Percentiles rank a stretch among this genome's conserved stretches.
These are phyloP conservation scores for Colletotrichum godetiae DNA, from an alignment of 2,329 filamentous ascomycete species.

Conservation along the genomic window DNA sequence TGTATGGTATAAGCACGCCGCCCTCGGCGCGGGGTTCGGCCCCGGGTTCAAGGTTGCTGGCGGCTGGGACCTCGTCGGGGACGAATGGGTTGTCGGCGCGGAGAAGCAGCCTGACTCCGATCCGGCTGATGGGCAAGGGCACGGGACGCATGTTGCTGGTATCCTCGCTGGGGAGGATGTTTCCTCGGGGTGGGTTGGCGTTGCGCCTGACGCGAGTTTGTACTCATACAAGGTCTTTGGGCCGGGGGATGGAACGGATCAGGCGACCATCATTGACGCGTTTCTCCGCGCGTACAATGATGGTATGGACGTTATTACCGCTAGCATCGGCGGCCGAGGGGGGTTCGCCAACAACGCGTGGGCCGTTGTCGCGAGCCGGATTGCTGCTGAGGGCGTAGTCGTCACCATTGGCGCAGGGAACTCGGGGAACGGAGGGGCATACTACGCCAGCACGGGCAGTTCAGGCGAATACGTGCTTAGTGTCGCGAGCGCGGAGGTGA, in stretches of 20 bases:
- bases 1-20: constrained; percentile 34
- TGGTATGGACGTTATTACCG: constrained; percentile 45
- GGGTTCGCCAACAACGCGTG: constrained; percentile 48
- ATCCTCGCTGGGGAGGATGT: constrained; percentile 43
- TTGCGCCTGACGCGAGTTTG: constrained; percentile 40
- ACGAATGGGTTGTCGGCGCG: constrained; percentile 42
- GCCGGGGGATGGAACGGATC: constrained; percentile 22
- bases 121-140: constrained; percentile 42
- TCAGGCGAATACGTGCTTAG: constrained; percentile 51
- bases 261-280: constrained; percentile 35
- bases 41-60: constrained; percentile 54
- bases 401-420: constrained; percentile 56
- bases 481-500: constrained; percentile 51
- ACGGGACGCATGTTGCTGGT: constrained; percentile 46
- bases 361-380: constrained; percentile 51
- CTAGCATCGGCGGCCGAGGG: constrained; percentile 37
- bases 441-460: constrained; percentile 51
- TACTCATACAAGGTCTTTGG: constrained; percentile 42
- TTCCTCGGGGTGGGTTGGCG: constrained; percentile 36
- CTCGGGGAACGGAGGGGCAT: constrained; percentile 50
- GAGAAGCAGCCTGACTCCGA: constrained; percentile 48
- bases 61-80: constrained; percentile 57
- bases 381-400: constrained; percentile 55
- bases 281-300: constrained; percentile 43
- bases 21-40: constrained; percentile 60